phyloP scores from a whole-genome alignment of 139 green algal genomes.

The Eudorina sp. region DNA sequence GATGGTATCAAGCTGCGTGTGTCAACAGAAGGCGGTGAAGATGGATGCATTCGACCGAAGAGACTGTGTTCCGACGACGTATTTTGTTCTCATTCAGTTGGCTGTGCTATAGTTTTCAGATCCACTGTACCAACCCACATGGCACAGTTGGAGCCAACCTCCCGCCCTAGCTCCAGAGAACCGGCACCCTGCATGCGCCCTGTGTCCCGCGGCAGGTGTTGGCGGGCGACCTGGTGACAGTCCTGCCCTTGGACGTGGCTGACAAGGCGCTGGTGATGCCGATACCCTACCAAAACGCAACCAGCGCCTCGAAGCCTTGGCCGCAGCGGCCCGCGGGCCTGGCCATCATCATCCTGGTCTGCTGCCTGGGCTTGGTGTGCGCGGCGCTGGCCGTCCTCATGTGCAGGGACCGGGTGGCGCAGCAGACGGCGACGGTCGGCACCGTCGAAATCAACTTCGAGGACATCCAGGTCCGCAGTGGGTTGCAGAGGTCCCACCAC shows the following conservation, averaged over 20 bases:
- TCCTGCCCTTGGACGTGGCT: slow-evolving; percentile 37
- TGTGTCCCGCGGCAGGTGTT: background rate
- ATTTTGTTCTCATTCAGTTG: too few species aligned
- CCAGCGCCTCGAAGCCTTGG: too few species aligned
- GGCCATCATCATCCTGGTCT: background rate
- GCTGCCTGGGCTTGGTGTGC: background rate
- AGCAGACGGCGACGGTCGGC: background rate
- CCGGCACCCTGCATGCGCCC: background rate
- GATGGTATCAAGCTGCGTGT: too few species aligned
- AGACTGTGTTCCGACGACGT: too few species aligned
- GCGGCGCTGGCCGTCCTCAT: background rate
- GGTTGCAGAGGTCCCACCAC: too few species aligned
- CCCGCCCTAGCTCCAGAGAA: too few species aligned
- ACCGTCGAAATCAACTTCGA: background rate
- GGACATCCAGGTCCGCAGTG: slow-evolving; percentile 19
- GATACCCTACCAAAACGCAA: background rate
- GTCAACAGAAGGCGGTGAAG: too few species aligned
- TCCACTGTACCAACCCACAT: too few species aligned
- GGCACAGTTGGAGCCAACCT: too few species aligned
- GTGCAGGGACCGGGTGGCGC: background rate
- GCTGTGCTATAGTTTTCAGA: too few species aligned
- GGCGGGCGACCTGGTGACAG: background rate
- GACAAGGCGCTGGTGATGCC: slow-evolving; percentile 31
- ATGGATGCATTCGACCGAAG: too few species aligned
- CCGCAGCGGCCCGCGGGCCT: slow-evolving; percentile 5